Evolutionary conservation across 2,329 filamentous ascomycete genomes (phyloP).

Genomic region (Pseudocercospora pini-densiflorae): DNA sequence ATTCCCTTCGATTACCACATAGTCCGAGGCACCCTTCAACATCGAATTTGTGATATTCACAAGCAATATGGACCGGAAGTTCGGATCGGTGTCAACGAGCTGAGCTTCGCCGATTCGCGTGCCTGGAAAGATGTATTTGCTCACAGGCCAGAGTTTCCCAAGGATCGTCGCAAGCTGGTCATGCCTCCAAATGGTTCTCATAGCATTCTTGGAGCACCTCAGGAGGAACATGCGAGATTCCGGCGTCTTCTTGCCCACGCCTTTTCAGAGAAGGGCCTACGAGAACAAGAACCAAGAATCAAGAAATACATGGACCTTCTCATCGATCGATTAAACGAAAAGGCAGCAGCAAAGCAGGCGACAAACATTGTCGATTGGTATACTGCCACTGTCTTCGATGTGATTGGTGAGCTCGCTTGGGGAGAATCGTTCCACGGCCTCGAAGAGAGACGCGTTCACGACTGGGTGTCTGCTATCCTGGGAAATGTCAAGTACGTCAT

Average conservation of each 20-base stretch:
- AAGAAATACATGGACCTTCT: conserved; percentile 46
- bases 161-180: conserved; percentile 24
- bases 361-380: conserved; percentile 30
- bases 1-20: conserved; percentile 19
- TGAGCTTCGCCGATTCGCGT: conserved; percentile 48
- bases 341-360: conserved; percentile 29
- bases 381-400: conserved; percentile 35
- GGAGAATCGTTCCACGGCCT: conserved; percentile 35
- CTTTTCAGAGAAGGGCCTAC: conserved; percentile 39
- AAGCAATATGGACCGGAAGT: conserved; percentile 49
- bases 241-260: conserved; percentile 25
- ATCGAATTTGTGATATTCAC: conserved; percentile 36
- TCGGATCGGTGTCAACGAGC: conserved; percentile 52
- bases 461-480: conserved; percentile 38
- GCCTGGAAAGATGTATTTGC: conserved; percentile 51
- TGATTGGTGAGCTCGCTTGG: conserved; percentile 36
- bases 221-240: conserved; percentile 19
- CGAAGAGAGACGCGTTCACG: conserved; percentile 38
- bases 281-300: conserved; percentile 44
- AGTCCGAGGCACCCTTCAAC: conserved; percentile 16
- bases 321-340: conserved; percentile 30
- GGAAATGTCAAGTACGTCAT: conserved; percentile 33
- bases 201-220: conserved; percentile 20
- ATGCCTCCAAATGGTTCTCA: conserved; percentile 39
- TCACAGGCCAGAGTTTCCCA: conserved; percentile 24